Base-by-base conservation (phyloP, 2,329 filamentous ascomycete genomes). In the Ramularia endophylla region DNA sequence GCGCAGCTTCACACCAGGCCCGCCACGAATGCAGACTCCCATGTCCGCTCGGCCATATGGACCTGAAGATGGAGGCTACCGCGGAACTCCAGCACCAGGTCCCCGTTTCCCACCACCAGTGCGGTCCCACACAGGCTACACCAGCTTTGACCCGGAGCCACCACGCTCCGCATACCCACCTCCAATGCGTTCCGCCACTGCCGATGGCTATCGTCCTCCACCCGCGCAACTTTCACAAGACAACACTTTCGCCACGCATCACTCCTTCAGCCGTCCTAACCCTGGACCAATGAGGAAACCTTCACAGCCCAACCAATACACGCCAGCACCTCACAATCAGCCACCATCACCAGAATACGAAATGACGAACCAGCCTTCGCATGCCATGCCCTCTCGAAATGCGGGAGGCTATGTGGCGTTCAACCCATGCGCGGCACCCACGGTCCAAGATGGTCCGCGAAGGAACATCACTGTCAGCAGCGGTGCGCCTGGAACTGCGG, bases 181-280 rank as follows among this genome's bases (percentile, higher is more conserved):
- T 7, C 48, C 53, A 8, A 22, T 37, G 20, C 50, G 53, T 4
- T 47, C 54, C 22, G 54, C 54, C 20, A 61, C 59, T 8, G 49
- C 46, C 6, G 54, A 55, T n/a, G 48, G 50, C 13, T 56, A 50
- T 16, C 48, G 46, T 11, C 43, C 52, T 1, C 43, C 44, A 16
- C 48, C 47, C 16, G 47, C 44, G 16, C 33, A 40, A 15, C 47
- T 6, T 6, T 25, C 22, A 11, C 32, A 34, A 2, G 8, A 11
- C 8, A 17, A 34, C 18, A 2, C 15, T 8, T 34, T 34, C 32
- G 32, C 32, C 11, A 17, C 17, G 9, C 18, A 13, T 17, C 17
- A 17, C 8, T 20, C 20, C 17, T 20, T 20, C 32, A 20, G 20
- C 18, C 32, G 18, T 17, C 17, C 32, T 12, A 34, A 17, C 17